Conservation (phyloP, 2,329 filamentous ascomycete species). For the Chrysoporthe cubensis region DNA sequence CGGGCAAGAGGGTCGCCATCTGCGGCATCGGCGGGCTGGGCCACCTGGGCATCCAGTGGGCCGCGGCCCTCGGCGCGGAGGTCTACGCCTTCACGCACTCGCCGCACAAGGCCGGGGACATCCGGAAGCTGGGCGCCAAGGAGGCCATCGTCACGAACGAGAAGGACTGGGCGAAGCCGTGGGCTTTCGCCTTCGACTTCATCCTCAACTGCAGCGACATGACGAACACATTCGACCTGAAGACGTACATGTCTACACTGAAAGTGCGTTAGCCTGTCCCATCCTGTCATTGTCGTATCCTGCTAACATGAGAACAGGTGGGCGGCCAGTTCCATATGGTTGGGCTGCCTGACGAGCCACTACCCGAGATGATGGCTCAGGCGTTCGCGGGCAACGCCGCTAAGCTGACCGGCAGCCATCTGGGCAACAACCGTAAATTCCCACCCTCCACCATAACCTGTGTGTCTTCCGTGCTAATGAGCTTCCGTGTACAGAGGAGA, state of each 20-base stretch:
- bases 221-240: conserved; percentile 58
- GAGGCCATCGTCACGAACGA: conserved; percentile 51
- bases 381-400: conserved; percentile 46
- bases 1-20: conserved; percentile 72
- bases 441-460: background rate
- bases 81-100: conserved; percentile 67
- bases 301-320: conserved; percentile 35
- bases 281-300: background rate
- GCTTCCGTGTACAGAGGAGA: conserved; percentile 45
- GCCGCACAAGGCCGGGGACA: conserved; percentile 61
- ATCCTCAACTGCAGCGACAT: conserved; percentile 55
- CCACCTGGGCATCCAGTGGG: conserved; percentile 73
- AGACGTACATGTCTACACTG: conserved; percentile 53
- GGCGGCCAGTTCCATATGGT: conserved; percentile 62
- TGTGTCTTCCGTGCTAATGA: background rate
- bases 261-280: conserved; percentile 34
- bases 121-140: conserved; percentile 65
- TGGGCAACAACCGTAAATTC: conserved; percentile 56
- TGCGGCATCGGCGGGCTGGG: conserved; percentile 75
- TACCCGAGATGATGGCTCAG: conserved; percentile 47
- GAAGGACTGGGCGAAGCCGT: conserved; percentile 61
- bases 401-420: conserved; percentile 54
- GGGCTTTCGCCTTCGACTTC: conserved; percentile 55
- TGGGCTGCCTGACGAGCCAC: conserved; percentile 57
- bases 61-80: conserved; percentile 71